Percentiles rank a stretch among this genome's conserved stretches.
phyloP scores from a whole-genome alignment of 179 eudicot species.

The Silene coronaria region DNA sequence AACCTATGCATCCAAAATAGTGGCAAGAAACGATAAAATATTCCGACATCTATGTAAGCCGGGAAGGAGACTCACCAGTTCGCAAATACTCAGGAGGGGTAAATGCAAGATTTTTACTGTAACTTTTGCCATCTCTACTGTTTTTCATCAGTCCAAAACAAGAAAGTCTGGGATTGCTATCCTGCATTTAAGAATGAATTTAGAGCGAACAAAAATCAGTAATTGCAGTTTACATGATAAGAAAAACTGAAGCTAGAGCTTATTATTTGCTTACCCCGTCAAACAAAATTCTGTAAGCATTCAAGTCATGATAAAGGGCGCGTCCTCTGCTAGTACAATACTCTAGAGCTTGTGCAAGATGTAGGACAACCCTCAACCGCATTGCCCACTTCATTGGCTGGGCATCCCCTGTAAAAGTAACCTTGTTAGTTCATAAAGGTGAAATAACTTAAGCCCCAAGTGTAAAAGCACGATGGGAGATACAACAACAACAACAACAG shows the following conservation, averaged over 20 bases:
- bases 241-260: not conserved
- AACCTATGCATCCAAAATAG: too few species aligned
- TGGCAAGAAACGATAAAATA: too few species aligned
- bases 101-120: conserved; percentile 56
- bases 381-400: conserved; percentile 58
- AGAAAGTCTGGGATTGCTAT: conserved; percentile 55
- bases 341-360: conserved; percentile 50
- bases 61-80: conserved; percentile 35
- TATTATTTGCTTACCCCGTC: conserved; percentile 38
- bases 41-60: too few species aligned
- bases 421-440: not conserved
- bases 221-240: not conserved
- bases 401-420: conserved; percentile 40
- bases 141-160: conserved; percentile 66
- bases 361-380: conserved; percentile 48
- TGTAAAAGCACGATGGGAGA: not conserved
- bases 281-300: conserved; percentile 49
- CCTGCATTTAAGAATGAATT: conserved; percentile 6
- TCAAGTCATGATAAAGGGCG: conserved; percentile 48
- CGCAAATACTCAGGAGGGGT: conserved; percentile 56
- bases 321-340: conserved; percentile 46
- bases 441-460: not conserved
- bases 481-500: too few species aligned
- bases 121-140: conserved; percentile 56
- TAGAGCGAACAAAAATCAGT: not conserved